phyloP scores from a whole-genome alignment of 257 asterid species.

The Anisodus acutangulus region DNA sequence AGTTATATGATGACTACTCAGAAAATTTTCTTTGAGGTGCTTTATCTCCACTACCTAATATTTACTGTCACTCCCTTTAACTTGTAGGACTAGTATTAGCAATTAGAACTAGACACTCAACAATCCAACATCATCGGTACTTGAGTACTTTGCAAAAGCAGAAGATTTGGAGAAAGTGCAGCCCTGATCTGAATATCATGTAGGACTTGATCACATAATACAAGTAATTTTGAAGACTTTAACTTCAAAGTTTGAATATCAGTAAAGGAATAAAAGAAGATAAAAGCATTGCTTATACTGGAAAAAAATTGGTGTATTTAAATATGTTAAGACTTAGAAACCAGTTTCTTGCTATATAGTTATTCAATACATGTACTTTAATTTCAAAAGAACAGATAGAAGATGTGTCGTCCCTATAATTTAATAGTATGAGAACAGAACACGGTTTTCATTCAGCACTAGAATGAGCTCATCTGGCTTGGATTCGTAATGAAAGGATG shows the following conservation, averaged over 20 bases:
- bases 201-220: background rate
- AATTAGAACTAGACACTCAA: background rate
- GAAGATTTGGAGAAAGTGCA: slow-evolving; percentile 9
- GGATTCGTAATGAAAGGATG: background rate
- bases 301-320: background rate
- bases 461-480: background rate
- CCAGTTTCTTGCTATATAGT: background rate
- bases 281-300: background rate
- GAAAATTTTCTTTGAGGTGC: background rate
- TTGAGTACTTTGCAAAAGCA: background rate
- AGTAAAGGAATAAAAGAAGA: background rate
- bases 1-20: background rate
- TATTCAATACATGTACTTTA: background rate
- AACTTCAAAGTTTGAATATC: background rate
- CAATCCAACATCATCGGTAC: background rate
- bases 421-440: background rate
- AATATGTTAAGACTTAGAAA: background rate
- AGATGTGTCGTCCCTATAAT: background rate
- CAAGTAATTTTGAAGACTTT: background rate
- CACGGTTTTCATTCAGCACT: background rate
- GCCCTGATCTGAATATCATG: background rate
- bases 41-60: background rate
- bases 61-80: background rate
- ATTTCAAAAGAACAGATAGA: background rate
- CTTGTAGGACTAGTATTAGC: background rate